Conservation (phyloP, 169 alveolate genomes). For the Cryptosporidium bovis region DNA sequence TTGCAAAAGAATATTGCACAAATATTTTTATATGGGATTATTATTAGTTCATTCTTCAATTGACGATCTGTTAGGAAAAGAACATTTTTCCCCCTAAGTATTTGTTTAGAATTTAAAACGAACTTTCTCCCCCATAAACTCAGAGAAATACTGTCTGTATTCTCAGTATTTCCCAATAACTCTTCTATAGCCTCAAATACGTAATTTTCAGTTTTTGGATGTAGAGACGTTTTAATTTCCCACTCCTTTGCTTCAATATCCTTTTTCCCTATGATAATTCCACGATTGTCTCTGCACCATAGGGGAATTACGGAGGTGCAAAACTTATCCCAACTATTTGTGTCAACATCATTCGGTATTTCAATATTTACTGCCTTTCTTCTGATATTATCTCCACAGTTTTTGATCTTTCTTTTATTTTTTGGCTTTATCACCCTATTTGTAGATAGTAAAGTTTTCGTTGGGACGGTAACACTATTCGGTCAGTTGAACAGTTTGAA, state of each 20-base stretch:
- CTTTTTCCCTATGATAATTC: conserved; percentile 31
- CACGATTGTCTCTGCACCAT: conserved; percentile 58
- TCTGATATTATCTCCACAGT: conserved; percentile 49
- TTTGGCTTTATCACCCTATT: background rate
- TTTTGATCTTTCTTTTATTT: background rate
- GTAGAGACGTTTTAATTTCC: conserved; percentile 50
- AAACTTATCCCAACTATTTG: conserved; percentile 52
- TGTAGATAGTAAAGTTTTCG: too few relatives aligned
- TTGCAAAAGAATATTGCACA: conserved; percentile 56
- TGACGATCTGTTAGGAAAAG: conserved; percentile 10
- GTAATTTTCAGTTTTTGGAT: conserved; percentile 9
- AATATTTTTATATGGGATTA: conserved; percentile 5
- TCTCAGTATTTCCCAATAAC: background rate
- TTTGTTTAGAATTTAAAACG: background rate
- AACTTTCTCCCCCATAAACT: conserved; percentile 49
- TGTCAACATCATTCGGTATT: conserved; percentile 11
- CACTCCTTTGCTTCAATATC: conserved; percentile 1
- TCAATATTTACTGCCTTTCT: conserved; percentile 18
- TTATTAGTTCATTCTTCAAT: conserved; percentile 10
- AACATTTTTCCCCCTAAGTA: background rate
- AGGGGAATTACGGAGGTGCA: conserved; percentile 24
- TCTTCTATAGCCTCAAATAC: conserved; percentile 27
- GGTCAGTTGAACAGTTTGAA: background rate
- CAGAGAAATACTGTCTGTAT: background rate
- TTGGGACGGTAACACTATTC: background rate